These are phyloP conservation scores for Brettanomyces nanus DNA, from an alignment of 805 yeast genomes.

Conservation along the genomic window DNA sequence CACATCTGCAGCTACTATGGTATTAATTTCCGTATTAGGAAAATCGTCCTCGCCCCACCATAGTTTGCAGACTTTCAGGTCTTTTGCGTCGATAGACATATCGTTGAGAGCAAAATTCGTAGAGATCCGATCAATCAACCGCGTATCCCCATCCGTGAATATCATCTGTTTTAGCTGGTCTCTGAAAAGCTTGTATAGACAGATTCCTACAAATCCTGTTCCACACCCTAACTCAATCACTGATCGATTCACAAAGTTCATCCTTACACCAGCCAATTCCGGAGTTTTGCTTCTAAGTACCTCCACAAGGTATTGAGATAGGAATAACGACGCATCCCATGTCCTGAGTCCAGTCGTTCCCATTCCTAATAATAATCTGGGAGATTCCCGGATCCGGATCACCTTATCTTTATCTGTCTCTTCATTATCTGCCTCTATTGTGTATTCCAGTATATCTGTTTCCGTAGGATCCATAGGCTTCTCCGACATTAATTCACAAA, in stretches of 20 bases:
- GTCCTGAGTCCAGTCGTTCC: conserved; percentile 88
- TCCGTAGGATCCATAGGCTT: conserved; percentile 29
- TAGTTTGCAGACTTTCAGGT: conserved; percentile 29
- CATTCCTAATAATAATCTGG: conserved; percentile 54
- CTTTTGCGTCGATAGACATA: conserved; percentile 8
- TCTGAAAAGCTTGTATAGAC: conserved; percentile 25
- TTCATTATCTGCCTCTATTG: conserved; percentile 15
- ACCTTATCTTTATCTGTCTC: conserved; percentile 6
- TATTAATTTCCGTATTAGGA: conserved; percentile 32
- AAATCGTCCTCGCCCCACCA: conserved; percentile 53
- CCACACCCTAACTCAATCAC: conserved; percentile 83
- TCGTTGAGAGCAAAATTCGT: conserved; percentile 40
- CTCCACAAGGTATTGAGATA: conserved; percentile 42
- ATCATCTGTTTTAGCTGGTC: conserved; percentile 20
- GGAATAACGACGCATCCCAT: conserved; percentile 83
- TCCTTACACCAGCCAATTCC: background rate
- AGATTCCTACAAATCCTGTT: conserved; percentile 69
- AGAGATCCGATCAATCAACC: conserved; percentile 39
- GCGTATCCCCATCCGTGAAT: conserved; percentile 63
- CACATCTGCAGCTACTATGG: conserved; percentile 78
- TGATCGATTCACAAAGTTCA: conserved; percentile 16
- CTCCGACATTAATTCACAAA: conserved; percentile 29
- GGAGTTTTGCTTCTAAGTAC: background rate
- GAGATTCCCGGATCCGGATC: conserved; percentile 46
- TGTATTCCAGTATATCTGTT: conserved; percentile 31